phyloP scores from a whole-genome alignment of 1,284 basidiomycete species.

The Irpex sp. region DNA sequence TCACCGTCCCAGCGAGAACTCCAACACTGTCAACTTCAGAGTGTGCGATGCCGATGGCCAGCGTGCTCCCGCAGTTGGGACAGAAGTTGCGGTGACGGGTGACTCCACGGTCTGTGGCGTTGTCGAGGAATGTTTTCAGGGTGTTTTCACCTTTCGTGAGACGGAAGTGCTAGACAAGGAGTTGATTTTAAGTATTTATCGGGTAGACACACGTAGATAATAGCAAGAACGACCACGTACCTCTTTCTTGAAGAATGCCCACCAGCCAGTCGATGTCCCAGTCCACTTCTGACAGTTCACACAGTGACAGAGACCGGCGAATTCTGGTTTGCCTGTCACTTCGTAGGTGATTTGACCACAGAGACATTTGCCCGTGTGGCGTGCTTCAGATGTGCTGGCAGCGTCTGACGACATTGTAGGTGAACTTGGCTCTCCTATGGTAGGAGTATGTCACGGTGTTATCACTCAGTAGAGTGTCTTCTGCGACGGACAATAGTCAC shows the following conservation, averaged over 20 bases:
- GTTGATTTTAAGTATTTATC: too few relatives aligned
- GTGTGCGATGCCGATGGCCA: background rate
- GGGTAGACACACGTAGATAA: too few relatives aligned
- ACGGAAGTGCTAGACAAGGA: background rate
- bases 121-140: background rate
- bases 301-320: background rate
- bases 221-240: too few relatives aligned
- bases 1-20: background rate
- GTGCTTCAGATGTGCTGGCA: background rate
- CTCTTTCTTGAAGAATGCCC: background rate
- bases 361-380: background rate
- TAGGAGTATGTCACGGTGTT: too few relatives aligned
- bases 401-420: background rate
- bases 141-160: background rate
- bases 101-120: background rate
- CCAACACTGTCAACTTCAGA: background rate
- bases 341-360: constrained; percentile 1
- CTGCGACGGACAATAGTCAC: too few relatives aligned
- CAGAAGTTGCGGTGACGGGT: background rate
- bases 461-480: too few relatives aligned
- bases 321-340: background rate
- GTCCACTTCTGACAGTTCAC: background rate
- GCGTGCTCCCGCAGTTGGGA: background rate
- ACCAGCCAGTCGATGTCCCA: background rate
- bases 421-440: too few relatives aligned